phyloP scores from a whole-genome alignment of 768 basidiomycete genomes.

The Agaricus subrufescens region DNA sequence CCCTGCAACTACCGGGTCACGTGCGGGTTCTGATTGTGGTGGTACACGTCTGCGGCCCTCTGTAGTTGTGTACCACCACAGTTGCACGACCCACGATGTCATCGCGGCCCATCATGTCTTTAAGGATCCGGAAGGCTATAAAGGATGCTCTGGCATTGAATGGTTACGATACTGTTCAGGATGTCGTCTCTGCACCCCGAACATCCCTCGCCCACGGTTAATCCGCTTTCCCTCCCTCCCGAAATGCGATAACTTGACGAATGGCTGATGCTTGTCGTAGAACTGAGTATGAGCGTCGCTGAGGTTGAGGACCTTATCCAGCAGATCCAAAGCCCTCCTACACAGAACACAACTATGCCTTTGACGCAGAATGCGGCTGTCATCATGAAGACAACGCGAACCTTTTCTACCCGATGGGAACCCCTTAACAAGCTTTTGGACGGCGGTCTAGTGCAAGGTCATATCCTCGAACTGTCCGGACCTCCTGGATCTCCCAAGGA shows the following conservation, averaged over 20 bases:
- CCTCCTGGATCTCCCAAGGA: constrained; percentile 73
- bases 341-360: constrained; percentile 18
- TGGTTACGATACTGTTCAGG: constrained; percentile 56
- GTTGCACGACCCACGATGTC: constrained; percentile 23
- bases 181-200: constrained; percentile 38
- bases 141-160: constrained; percentile 42
- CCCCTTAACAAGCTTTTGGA: constrained; percentile 56
- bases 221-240: background rate
- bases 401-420: constrained; percentile 37
- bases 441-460: constrained; percentile 58
- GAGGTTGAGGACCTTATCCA: constrained; percentile 44
- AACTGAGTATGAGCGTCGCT: constrained; percentile 41
- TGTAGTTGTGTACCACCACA: too few species aligned
- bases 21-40: too few species aligned
- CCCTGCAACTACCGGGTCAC: too few species aligned
- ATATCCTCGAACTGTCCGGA: constrained; percentile 70
- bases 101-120: constrained; percentile 40
- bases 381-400: constrained; percentile 21
- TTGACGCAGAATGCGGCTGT: constrained; percentile 58
- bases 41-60: too few species aligned
- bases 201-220: constrained; percentile 50
- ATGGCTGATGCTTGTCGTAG: constrained; percentile 24
- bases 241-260: background rate
- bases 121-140: constrained; percentile 40
- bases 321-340: constrained; percentile 29